Conservation (phyloP, 1,139 yeast species). For the Hyphopichia fennica region DNA sequence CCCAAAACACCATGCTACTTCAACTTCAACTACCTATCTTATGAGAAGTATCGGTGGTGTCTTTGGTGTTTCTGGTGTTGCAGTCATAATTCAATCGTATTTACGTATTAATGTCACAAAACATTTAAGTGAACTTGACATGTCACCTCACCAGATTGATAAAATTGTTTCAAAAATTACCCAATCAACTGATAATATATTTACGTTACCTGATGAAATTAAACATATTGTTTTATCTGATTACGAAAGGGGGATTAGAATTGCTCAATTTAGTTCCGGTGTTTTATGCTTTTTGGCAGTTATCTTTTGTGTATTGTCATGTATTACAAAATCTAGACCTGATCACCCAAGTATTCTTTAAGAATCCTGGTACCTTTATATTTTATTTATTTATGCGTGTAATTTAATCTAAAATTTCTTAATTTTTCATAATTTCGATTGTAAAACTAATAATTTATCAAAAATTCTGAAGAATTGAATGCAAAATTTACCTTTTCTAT, state of each 20-base stretch:
- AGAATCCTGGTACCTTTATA: background rate
- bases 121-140: constrained; percentile 10
- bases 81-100: constrained; percentile 27
- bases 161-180: constrained; percentile 14
- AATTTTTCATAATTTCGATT: too few species aligned
- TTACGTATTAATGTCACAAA: constrained; percentile 12
- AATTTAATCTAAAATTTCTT: background rate
- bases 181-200: constrained; percentile 19
- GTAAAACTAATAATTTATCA: too few species aligned
- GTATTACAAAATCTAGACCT: constrained; percentile 5
- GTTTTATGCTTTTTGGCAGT: constrained; percentile 20
- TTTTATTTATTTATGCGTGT: background rate
- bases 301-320: constrained; percentile 11
- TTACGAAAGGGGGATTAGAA: constrained; percentile 19
- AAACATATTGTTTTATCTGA: constrained; percentile 15
- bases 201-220: constrained; percentile 11
- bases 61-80: constrained; percentile 39
- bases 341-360: background rate
- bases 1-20: constrained; percentile 29
- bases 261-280: constrained; percentile 20
- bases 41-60: constrained; percentile 41
- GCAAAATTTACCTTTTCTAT: too few species aligned
- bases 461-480: background rate
- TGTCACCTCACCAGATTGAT: constrained; percentile 11
- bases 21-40: constrained; percentile 38